Evolutionary conservation across 257 asterid species (phyloP), one percentile per base, ranked within the genome.

Genomic region (Przewalskia tangutica): DNA sequence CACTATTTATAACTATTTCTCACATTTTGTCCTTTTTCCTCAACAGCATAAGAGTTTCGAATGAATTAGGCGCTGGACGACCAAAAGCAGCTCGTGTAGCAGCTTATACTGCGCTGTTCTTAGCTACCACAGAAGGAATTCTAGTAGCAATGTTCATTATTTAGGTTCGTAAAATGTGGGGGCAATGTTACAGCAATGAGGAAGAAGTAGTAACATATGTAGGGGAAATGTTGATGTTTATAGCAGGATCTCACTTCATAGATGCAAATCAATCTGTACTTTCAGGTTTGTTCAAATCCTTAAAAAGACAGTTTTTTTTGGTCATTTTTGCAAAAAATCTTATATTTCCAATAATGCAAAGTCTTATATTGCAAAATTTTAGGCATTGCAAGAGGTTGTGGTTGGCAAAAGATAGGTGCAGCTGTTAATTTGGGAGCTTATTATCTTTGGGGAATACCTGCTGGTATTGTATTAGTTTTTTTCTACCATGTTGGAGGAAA

Each of bases 371-470:
- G 73, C 46, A 66, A 66, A 10, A 3, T 36, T 5, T 7, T 38
- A 66, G 76, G 76, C 36, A 66, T 66, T 66, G 76, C 76, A 16
- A 66, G 76, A 76, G 97, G 96, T 4, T 90, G 96, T 80, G 97
- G 97, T 10, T 89, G 96, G 97, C 96, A 93, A 85, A 91, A 90
- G 83, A 90, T 91, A 14, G 96, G 93, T 9, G 97, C 97, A 36
- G 68, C 87, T 0, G 89, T 91, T 3, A 93, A 93, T 64, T 81
- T 93, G 77, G 97, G 84, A 3, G 84, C 97, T 4, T 91, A 91
- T 82, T 91, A 91, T 66, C 79, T 93, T 3, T 84, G 90, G 36
- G 97, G 97, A 1, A 86, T 93, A 44, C 97, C 97, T 2, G 81
- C 86, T 10, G 92, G 89, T 6, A 32, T 91, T 4, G 50, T 89